Evolutionary conservation across 2,329 filamentous ascomycete genomes (phyloP), one percentile per base, ranked within the genome.

Genomic region (Trichoderma polysporum): DNA sequence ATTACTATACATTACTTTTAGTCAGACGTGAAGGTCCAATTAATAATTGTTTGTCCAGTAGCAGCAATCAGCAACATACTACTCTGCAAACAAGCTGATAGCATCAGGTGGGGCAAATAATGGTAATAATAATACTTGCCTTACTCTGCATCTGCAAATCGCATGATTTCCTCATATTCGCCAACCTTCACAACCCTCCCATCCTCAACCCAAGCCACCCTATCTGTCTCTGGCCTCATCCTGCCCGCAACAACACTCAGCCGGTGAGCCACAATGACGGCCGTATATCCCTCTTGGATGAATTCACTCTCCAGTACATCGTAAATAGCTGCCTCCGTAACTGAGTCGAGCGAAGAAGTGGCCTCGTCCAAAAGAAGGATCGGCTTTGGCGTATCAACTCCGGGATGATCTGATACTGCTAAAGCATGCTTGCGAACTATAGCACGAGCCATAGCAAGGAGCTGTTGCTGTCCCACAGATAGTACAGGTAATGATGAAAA

Each of bases 201-300:
- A 25, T 64, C 31, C 37, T 63, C 39, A 9, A 64, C 19, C 59
- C 66, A 67, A 37, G 50, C 59, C n/a, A 67, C 31, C 27, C 10
- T 39, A 10, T 67, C 66, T 6, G 39, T 57, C 12, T 47, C 50
- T 1, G 50, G 35, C 8, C 71, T 71, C 59, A 74, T 69, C 15
- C 72, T 66, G 5, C 71, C 68, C 0, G 69, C 47, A 7, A 77
- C 66, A 2, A 69, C 72, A 22, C 71, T 72, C 6, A 79, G 47
- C 58, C 77, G 71, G 72, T 79, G 78, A 1, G 78, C 72, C 41
- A 80, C 73, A 37, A 77, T 73, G 8, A 80, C 71, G 3, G 78
- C 75, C 0, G 79, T 79, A 37, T 79, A 74, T 25, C 79, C 76
- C 7, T 74, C 62, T 2, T 77, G 58, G 1, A 66, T 56, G 35